Evolutionary conservation across 208 protist species (phyloP).

Genomic region (Strigomonas culicis): DNA sequence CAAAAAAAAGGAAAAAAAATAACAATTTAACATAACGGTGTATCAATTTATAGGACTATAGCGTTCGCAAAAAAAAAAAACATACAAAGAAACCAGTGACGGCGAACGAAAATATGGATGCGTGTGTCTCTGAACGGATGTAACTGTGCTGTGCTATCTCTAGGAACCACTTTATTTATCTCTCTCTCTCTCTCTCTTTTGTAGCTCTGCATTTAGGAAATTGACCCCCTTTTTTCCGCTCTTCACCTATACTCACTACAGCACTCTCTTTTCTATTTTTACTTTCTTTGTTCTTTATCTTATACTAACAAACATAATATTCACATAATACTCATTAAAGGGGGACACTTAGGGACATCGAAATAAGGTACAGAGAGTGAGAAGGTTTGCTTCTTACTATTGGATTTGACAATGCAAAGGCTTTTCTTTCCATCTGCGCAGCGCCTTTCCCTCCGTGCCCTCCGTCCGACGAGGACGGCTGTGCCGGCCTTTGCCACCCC

Average conservation of each 20-base stretch:
- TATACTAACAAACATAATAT: too few relatives aligned
- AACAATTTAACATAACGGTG: not conserved
- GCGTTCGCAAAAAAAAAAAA: not conserved
- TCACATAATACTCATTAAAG: too few relatives aligned
- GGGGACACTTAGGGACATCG: too few relatives aligned
- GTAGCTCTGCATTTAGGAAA: not conserved
- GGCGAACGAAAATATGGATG: not conserved
- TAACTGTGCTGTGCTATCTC: not conserved
- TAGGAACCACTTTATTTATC: not conserved
- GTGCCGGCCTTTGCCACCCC: not conserved
- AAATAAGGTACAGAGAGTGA: too few relatives aligned
- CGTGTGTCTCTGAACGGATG: not conserved
- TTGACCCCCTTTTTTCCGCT: not conserved
- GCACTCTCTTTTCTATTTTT: too few relatives aligned
- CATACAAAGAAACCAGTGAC: not conserved
- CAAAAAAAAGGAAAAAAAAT: not conserved
- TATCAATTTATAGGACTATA: too few relatives aligned
- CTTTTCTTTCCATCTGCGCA: not conserved
- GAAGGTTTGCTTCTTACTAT: too few relatives aligned
- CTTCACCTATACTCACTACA: not conserved
- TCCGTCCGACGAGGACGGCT: not conserved
- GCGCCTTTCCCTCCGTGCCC: not conserved
- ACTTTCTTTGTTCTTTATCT: too few relatives aligned
- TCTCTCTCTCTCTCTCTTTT: constrained; percentile 5
- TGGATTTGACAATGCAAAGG: not conserved